A percentile compares a stretch with the other conserved stretches of the same genome.
phyloP scores from a whole-genome alignment of 106 monocot species.

The Xerophyta viscosa region DNA sequence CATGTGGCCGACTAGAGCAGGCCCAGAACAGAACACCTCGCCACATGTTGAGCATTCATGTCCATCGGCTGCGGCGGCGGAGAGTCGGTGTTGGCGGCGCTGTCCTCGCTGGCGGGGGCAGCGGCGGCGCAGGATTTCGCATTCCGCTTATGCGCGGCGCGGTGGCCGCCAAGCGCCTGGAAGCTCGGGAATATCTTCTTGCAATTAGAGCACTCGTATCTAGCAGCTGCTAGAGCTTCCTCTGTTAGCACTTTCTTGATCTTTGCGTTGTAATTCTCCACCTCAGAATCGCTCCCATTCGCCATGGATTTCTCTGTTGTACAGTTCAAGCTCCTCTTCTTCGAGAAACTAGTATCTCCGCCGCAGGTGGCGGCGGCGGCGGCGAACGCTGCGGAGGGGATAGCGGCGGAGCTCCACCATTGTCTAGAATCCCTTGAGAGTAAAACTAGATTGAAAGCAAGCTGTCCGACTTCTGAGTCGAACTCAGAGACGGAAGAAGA shows the following conservation, averaged over 20 bases:
- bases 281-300: background rate
- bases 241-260: slow-evolving; percentile 2
- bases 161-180: slow-evolving; percentile 41
- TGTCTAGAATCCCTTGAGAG: slow-evolving; percentile 34
- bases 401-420: background rate
- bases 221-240: slow-evolving; percentile 15
- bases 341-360: background rate
- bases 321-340: background rate
- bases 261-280: background rate
- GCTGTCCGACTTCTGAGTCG: slow-evolving; percentile 36
- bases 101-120: background rate
- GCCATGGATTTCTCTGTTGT: background rate
- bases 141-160: slow-evolving; percentile 19
- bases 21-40: too few relatives aligned
- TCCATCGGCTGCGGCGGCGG: too few relatives aligned
- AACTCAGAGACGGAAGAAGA: slow-evolving; percentile 7
- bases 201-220: slow-evolving; percentile 19
- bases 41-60: too few relatives aligned
- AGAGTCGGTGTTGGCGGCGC: background rate
- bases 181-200: slow-evolving; percentile 23
- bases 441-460: slow-evolving; percentile 45
- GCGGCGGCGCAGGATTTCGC: background rate
- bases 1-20: too few relatives aligned
- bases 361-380: background rate
- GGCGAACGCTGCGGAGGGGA: slow-evolving; percentile 10